Base-by-base conservation (phyloP, 306 rosid species). In the Ormosia semicastrata region DNA sequence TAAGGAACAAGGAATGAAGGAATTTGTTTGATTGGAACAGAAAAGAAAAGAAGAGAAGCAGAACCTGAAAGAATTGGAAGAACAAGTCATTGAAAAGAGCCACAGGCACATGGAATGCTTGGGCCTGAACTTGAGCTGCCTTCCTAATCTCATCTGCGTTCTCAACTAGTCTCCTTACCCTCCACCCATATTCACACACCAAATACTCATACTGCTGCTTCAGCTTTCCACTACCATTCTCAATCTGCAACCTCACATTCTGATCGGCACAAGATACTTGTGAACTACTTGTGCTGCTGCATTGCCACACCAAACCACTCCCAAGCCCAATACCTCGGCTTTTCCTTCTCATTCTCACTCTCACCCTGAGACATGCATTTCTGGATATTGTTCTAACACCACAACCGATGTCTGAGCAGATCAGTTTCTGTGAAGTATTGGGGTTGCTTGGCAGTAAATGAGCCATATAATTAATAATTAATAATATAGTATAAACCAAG, bases 31-130 rank as follows among this genome's bases (percentile, higher is more conserved):
- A 17, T 68, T 17, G 40, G 2, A 73, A 9, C 46, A 39, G 33
- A 8, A 10, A 57, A n/a, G 1, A 8, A 10, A 57, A n/a, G 1
- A 14, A 18, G n/a, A 9, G 46, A 52, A 40, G 33, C 33, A 12
- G 43, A 66, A 94, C 97, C 98, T 88, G 83, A 78, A 94, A 94
- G 88, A 94, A 92, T 2, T 85, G 85, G 87, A 85, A 89, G 93
- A 92, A 92, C 34, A 92, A 44, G 63, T 85, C 74, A 24, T 94
- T 82, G 86, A 94, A 92, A 81, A 94, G 86, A 68, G 84, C 68
- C 2, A 84, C 75, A 56, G 98, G 95, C 50, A 77, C 91, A 81
- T 94, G 90, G 40, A 94, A 94, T 50, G 97, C 97, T 85, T 91
- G 87, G 36, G 98, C 96, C 73, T 92, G 98, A 84, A 92, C 81